Evolutionary conservation across 192 early-diverging fungal genomes (phyloP), one percentile per base, ranked within the genome.

Genomic region (Entomortierella lignicola): DNA sequence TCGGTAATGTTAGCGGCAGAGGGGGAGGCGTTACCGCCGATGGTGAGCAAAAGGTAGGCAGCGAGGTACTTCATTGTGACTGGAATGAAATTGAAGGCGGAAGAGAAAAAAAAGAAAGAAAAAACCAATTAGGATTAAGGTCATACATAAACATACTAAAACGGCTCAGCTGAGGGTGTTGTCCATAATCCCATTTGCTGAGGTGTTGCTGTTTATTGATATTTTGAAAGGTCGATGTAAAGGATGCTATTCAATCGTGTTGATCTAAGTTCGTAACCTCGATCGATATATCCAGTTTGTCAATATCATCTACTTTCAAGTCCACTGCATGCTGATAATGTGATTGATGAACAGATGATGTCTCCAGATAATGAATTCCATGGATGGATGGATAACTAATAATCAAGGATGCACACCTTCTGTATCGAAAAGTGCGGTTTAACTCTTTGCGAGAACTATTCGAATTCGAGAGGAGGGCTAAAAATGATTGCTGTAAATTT

Each of bases 41-140:
- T 87, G 81, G 87, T 87, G 83, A 96, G 92, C 79, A 99, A 93
- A 81, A 99, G 89, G 92, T 97, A 99, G 84, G 98, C 97, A 77
- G 95, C 97, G 81, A 99, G 88, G 88, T 95, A 94, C 91, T 97
- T 97, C 98, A 97, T 99, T 63, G 81, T 72, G 65, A 71, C 69
- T 69, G 44, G 41, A 52, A 29, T n/a, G 17, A 55, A 52, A 34
- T 43, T 25, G 39, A 32, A n/a, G n/a, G n/a, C n/a, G n/a, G n/a
- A n/a, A n/a, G n/a, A n/a, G n/a, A n/a, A n/a, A n/a, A n/a, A n/a
- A n/a, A n/a, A n/a, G n/a, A n/a, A 21, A 55, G n/a, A 4, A 62
- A 63, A 55, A 57, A 52, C 10, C 12, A n/a, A 52, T 51, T 53
- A 58, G 58, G 55, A 50, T 55, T 56, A 23, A 17, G 13, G 50